Base-by-base conservation (phyloP, 768 basidiomycete species). In the Leccinum uliginosum region DNA sequence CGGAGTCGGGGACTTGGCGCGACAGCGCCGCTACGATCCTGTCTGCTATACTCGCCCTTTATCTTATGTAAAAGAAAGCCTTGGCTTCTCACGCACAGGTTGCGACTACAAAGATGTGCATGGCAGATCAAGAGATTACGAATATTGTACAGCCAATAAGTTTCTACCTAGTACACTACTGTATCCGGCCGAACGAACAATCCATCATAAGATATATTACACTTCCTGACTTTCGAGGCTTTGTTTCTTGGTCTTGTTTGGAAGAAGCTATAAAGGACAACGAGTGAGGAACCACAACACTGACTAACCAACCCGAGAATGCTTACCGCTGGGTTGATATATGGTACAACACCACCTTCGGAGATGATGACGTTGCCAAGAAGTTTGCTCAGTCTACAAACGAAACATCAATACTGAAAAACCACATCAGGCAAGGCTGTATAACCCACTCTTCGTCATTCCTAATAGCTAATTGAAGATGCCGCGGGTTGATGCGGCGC, bases 401-500 rank as follows among this genome's bases (percentile, higher is more conserved):
- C 34, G n/a, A 29, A 23, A 19, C 56, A 3, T 43, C 40, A 60
- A 27, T 8, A 4, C 14, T 9, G 7, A n/a, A 56, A 11, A 35
- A 47, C n/a, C 24, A 15, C 24, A 26, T 15, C 12, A 26, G 35
- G 8, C 47, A 29, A 53, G 14, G 21, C 1, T 12, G 10, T 15
- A 7, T 14, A 9, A 74, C 83, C 58, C 63, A 87, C 86, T 91
- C 93, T 74, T 95, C 93, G 60, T 95, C 93, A 72, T 95, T 93
- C 51, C 94, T 85, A 75, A 97, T 93, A 60, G 93, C 93, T 61
- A 96, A 84, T 73, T 97, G 93, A 49, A 96, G 77, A 75, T 97
- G 94, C 73, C 94, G 88, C 47, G 93, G 94, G 26, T 95, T 91
- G 67, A 96, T 95, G 83, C 94, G 92, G 62, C 92, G 89, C 78